Evolutionary conservation across 2,329 filamentous ascomycete genomes (phyloP), one percentile per base, ranked within the genome.

Genomic region (Aspergillus tamarii): DNA sequence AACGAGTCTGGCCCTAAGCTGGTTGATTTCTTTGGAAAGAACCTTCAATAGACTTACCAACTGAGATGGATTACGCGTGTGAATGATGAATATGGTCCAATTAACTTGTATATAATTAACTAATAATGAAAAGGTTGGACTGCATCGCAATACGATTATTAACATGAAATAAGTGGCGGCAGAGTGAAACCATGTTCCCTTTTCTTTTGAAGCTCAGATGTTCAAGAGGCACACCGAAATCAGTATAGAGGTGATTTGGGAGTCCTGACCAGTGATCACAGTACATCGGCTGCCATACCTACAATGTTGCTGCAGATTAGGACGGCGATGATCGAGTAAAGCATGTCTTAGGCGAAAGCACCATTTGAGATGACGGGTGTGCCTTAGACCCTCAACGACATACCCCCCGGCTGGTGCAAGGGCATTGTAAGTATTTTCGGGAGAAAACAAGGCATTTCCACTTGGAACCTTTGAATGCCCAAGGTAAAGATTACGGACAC

Each of bases 1-100:
- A 70, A 69, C 12, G 65, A 41, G 41, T 61, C 59, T 48, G 63
- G 66, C 6, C 60, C 60, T 2, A 70, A 69, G 64, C 16, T 69
- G 46, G 55, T 55, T 23, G 52, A 39, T n/a, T 55, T 55, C 52
- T 55, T 55, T 55, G 32, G 32, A 34, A 39, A 39, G 34, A 41
- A 55, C 32, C 34, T 55, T 8, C 34, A 39, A 23, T 36, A 26
- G 8, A 26, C 16, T n/a, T 21, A 55, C 30, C 5, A 8, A 41
- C 8, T 10, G 52, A 21, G 8, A n/a, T 36, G 46, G 14, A 14
- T 32, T 48, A 16, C 23, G 6, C 23, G 23, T 7, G 10, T 14
- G 11, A 21, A 12, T 23, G n/a, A 23, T 23, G 23, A 1, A 28
- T 19, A 28, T 30, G 23, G 23, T 19, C 11, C 23, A 9, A 9